Conservation (phyloP, 169 alveolate genomes). For the Cryptosporidium parvum region DNA sequence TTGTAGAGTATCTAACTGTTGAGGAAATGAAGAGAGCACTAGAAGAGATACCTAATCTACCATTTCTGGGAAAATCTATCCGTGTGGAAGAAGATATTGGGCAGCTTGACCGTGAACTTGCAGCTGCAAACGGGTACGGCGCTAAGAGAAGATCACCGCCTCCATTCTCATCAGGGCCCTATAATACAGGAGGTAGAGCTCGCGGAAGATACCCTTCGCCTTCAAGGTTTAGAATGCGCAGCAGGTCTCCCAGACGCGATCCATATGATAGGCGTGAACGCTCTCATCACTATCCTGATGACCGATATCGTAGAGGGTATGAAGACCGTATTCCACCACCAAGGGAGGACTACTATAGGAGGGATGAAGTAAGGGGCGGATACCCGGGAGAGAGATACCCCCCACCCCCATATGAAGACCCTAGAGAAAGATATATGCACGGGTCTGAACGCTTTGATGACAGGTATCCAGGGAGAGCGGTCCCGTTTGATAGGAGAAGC, state of each 20-base stretch:
- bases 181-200: constrained; percentile 14
- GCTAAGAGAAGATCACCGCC: constrained; percentile 72
- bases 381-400: constrained; percentile 69
- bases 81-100: constrained; percentile 74
- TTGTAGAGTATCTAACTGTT: constrained; percentile 83
- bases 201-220: constrained; percentile 70
- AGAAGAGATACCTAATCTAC: constrained; percentile 77
- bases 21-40: constrained; percentile 83
- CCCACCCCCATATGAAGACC: constrained; percentile 60
- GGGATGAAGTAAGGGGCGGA: constrained; percentile 61
- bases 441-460: constrained; percentile 73
- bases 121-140: constrained; percentile 75
- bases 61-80: constrained; percentile 61
- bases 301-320: constrained; percentile 67
- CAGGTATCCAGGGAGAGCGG: constrained; percentile 54
- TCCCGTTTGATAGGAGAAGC: constrained; percentile 69
- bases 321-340: constrained; percentile 74
- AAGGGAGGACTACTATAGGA: constrained; percentile 57
- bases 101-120: constrained; percentile 64
- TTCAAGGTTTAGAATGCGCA: constrained; percentile 57
- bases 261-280: constrained; percentile 66
- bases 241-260: constrained; percentile 74
- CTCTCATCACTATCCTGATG: constrained; percentile 55
- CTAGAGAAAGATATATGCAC: constrained; percentile 62
- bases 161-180: constrained; percentile 72